Conservation (phyloP, 176 grass and related monocot genomes). For the Bothriochloa decipiens region DNA sequence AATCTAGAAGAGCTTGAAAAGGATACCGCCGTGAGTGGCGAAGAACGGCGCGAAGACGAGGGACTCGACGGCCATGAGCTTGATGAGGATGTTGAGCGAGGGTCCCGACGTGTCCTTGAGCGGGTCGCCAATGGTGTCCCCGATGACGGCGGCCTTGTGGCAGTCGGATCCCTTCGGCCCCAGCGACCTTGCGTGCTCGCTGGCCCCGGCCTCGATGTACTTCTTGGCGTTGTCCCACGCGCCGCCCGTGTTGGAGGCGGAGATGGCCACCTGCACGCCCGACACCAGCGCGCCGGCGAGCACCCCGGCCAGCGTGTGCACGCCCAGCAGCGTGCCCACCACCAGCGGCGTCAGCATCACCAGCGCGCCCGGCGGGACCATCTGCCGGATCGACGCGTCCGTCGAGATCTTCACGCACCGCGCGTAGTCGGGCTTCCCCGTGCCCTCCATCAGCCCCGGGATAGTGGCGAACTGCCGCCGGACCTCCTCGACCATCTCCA, state of each 20-base stretch:
- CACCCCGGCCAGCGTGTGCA: conserved; percentile 55
- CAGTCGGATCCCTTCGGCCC: conserved; percentile 54
- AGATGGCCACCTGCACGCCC: conserved; percentile 59
- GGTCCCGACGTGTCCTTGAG: conserved; percentile 65
- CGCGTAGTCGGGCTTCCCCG: conserved; percentile 46
- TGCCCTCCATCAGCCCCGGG: conserved; percentile 51
- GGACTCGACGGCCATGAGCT: conserved; percentile 66
- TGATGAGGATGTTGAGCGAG: conserved; percentile 70
- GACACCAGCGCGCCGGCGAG: conserved; percentile 58
- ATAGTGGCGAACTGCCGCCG: conserved; percentile 57
- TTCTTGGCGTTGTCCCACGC: conserved; percentile 72
- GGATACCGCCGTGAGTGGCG: conserved; percentile 51
- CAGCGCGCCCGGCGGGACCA: conserved; percentile 56
- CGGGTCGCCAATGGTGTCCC: conserved; percentile 55
- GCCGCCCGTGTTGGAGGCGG: conserved; percentile 55
- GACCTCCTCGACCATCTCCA: conserved; percentile 67
- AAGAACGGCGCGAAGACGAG: conserved; percentile 62
- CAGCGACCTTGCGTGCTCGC: conserved; percentile 49
- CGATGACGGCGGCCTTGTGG: conserved; percentile 61
- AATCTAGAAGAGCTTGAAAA: conserved; percentile 56
- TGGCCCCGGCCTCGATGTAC: conserved; percentile 64
- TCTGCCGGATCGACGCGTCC: conserved; percentile 53
- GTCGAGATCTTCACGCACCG: conserved; percentile 60
- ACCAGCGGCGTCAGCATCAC: conserved; percentile 63
- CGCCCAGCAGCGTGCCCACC: conserved; percentile 52